Evolutionary conservation across 495 filamentous ascomycete species (phyloP).

Genomic region (Lasiosphaeriaceae sp.): DNA sequence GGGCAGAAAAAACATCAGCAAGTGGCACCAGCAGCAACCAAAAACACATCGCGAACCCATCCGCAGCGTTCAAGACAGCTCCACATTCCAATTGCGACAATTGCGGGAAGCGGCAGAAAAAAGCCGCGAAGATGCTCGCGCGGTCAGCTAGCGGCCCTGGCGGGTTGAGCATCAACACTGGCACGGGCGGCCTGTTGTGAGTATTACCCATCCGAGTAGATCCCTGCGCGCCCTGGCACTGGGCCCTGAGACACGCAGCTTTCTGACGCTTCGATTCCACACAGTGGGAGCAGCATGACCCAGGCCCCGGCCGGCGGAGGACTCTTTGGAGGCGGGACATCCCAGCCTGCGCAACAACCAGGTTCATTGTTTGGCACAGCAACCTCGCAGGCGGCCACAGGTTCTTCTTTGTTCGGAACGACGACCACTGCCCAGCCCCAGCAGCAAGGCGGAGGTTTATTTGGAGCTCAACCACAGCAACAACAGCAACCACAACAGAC

Average conservation of each 20-base stretch:
- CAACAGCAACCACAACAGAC: slow-evolving; percentile 22
- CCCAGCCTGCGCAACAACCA: slow-evolving; percentile 29
- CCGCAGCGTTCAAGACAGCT: neutral
- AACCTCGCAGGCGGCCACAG: slow-evolving; percentile 20
- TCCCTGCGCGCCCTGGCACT: neutral
- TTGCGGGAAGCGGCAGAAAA: neutral
- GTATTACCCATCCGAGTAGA: slow-evolving; percentile 14
- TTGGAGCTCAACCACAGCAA: too few relatives aligned
- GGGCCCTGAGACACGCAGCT: slow-evolving; percentile 1
- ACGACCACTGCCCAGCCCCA: slow-evolving; percentile 4
- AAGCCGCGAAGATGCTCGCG: slow-evolving; percentile 40
- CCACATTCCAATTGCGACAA: slow-evolving; percentile 7
- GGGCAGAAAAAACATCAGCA: slow-evolving; percentile 1
- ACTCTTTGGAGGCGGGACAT: slow-evolving; percentile 42
- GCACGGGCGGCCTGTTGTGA: slow-evolving; percentile 63
- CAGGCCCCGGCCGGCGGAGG: slow-evolving; percentile 44
- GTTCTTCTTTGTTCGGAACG: slow-evolving; percentile 20
- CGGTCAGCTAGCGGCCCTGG: slow-evolving; percentile 63
- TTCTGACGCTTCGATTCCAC: slow-evolving; percentile 4
- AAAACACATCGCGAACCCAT: neutral
- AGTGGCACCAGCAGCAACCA: neutral
- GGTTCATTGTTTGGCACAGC: slow-evolving; percentile 52
- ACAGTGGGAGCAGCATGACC: slow-evolving; percentile 35
- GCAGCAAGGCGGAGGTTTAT: slow-evolving; percentile 4
- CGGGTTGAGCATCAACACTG: slow-evolving; percentile 77